Evolutionary conservation across 345 rosid genomes (phyloP).

Genomic region (Camelina laxa): DNA sequence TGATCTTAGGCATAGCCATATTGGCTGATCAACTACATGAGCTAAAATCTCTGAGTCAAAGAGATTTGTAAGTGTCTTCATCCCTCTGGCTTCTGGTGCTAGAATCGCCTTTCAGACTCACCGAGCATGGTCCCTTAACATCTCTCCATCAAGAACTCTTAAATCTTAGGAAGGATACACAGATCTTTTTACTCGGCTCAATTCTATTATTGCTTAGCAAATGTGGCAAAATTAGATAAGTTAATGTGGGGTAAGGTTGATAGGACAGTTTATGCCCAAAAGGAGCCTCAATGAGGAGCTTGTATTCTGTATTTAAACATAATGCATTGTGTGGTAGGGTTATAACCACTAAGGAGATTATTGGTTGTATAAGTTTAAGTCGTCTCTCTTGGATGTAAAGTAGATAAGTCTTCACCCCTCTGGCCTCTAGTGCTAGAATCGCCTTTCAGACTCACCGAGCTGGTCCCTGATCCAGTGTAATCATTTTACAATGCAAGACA

Average conservation of each 20-base stretch:
- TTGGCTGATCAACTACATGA: slow-evolving; percentile 15
- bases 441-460: slow-evolving; percentile 9
- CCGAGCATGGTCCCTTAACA: not conserved
- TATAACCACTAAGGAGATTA: not conserved
- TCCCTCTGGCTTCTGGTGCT: not conserved
- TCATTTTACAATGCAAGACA: too few species aligned
- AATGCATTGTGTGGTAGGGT: slow-evolving; percentile 27
- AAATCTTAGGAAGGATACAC: not conserved
- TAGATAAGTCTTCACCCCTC: not conserved
- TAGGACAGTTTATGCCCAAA: not conserved
- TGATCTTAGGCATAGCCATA: slow-evolving; percentile 27
- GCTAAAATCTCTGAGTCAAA: slow-evolving; percentile 15
- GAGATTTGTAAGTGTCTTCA: not conserved
- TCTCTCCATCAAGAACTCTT: slow-evolving; percentile 24
- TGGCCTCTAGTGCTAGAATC: not conserved
- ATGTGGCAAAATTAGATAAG: not conserved
- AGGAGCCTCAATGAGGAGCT: slow-evolving; percentile 25
- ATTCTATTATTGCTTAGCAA: slow-evolving; percentile 8
- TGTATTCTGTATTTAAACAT: not conserved
- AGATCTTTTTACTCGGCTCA: not conserved
- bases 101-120: slow-evolving; percentile 3
- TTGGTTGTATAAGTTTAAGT: not conserved
- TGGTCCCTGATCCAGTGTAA: not conserved
- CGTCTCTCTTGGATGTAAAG: not conserved
- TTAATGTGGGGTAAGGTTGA: not conserved